Evolutionary conservation across 306 rosid species (phyloP), one percentile per base, ranked within the genome.

Genomic region (Mimosa bimucronata): DNA sequence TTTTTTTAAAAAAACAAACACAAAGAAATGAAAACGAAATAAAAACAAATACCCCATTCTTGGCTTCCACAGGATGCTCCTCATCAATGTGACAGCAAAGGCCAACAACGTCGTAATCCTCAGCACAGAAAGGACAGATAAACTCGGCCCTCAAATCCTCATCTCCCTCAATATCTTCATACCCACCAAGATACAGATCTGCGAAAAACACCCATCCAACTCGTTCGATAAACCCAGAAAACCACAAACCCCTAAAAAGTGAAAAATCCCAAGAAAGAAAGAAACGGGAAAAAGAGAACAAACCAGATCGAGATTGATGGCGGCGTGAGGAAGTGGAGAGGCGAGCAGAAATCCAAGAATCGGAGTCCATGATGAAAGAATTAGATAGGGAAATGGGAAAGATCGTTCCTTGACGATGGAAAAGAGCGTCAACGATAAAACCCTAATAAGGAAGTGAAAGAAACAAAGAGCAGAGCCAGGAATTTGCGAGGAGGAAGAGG

Each of bases 21-120:
- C n/a, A n/a, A 21, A 4, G 5, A 6, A 11, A 62, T 53, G 28
- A 9, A 10, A 38, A 38, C 1, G 55, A 34, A 5, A 14, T 11
- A 48, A 23, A 64, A 64, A 71, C 2, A 6, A 34, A 52, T 85
- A 90, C 97, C 94, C 97, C 97, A 44, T 84, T 88, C 75, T 79
- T 89, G 18, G 91, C 93, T 81, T 92, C 91, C 38, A 87, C 60
- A 16, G 92, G 92, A 79, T 92, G 97, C 21, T 92, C 91, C 84
- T 87, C 94, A 30, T 92, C 94, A 88, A 92, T 89, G 88, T 92
- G 97, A 70, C 94, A 90, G 66, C 97, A 92, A 77, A 92, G 97
- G 45, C 93, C 93, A 82, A 92, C 92, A 50, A 92, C 84, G 28
- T 92, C 97, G 73, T 88, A 92, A 81, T 90, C 92, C 74, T 90